Conservation (phyloP, 345 rosid species). For the Eucalyptus cloeziana region DNA sequence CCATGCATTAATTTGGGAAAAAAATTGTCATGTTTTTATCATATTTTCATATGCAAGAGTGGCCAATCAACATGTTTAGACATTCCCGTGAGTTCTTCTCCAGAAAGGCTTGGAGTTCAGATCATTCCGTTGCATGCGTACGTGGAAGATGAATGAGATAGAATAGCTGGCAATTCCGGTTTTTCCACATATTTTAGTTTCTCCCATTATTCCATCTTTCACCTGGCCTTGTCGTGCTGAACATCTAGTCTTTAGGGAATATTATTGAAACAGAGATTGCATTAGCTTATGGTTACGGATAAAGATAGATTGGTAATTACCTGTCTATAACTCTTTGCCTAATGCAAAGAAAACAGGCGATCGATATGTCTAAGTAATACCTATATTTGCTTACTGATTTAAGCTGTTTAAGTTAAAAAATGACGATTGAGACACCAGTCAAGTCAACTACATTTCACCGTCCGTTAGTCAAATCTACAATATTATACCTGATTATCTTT, state of each 20-base stretch:
- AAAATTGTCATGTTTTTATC: background rate
- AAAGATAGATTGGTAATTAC: background rate
- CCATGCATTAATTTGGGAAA: background rate
- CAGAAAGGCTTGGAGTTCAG: background rate
- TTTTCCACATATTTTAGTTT: background rate
- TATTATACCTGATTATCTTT: background rate
- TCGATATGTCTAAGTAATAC: background rate
- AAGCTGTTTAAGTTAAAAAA: background rate
- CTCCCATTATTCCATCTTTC: background rate
- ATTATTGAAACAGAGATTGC: background rate
- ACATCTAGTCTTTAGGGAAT: background rate
- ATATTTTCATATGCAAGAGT: background rate
- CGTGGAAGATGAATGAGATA: background rate
- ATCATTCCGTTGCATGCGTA: background rate
- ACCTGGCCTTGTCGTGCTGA: background rate
- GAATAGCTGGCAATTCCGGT: background rate
- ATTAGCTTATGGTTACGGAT: background rate
- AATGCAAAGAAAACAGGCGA: background rate
- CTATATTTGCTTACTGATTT: background rate
- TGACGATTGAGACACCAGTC: background rate
- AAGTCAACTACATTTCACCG: background rate
- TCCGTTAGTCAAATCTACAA: background rate
- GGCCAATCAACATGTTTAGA: background rate
- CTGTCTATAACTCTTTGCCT: background rate
- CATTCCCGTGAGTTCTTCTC: background rate